Base-by-base conservation (phyloP, 2,329 filamentous ascomycete species). In the Berkeleyomyces basicola region DNA sequence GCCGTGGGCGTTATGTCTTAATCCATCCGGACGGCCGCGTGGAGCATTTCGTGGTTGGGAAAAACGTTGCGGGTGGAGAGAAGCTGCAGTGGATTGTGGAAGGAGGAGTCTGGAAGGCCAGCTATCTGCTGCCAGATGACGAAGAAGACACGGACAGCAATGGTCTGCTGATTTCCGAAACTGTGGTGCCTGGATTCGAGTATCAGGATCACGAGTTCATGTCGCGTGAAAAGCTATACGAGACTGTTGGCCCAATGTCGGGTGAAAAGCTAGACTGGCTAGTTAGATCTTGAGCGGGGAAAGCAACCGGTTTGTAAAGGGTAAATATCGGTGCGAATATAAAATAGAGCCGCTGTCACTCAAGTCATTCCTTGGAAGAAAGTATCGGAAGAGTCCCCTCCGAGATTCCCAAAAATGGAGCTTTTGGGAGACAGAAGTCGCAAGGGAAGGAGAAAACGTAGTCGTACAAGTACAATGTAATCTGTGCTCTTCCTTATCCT, bases 151-250 rank as follows among this genome's bases (percentile, higher is more conserved):
- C 67, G 36, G 73, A 71, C 44, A 74, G 72, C 44, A 75, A 74
- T 16, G 81, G 81, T 0, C 70, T 86, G 67, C 73, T 88, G 72
- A 86, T 88, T 64, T 82, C 79, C 58, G 83, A 88, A 74, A 85
- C 82, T 0, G 83, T 86, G 1, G 76, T 86, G 6, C 84, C 84
- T 0, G 85, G 84, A 0, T 87, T 87, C 68, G 83, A 86, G 68
- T 86, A 76, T 67, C 76, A 74, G 63, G 83, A 87, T 70, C 83
- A 87, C 70, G 82, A 86, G 68, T 88, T 88, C 67, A 74, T 88
- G 67, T 76, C 74, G 4, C 70, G 69, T 11, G 74, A 79, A 79
- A 57, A 73, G 10, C 73, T 86, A 66, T 69, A 71, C 47, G 72
- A 77, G n/a, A 66, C 87, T 39, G 70, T 87, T 1, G 76, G 77